A percentile compares a stretch with the other conserved stretches of the same genome.
These are phyloP conservation scores for Sclerotinia trifoliorum DNA, from an alignment of 2,329 filamentous ascomycete genomes.

Conservation along the genomic window DNA sequence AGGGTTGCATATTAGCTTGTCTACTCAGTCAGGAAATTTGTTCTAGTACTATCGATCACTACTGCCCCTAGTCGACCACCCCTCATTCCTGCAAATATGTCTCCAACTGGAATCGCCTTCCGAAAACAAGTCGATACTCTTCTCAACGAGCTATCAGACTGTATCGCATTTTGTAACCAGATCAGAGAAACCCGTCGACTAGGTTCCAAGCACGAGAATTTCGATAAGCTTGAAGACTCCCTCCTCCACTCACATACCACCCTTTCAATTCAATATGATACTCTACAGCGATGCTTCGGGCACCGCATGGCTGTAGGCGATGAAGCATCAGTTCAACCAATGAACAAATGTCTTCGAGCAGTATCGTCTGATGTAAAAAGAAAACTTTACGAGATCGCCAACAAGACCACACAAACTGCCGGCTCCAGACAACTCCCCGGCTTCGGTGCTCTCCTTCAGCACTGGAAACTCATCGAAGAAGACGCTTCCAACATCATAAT, in stretches of 20 bases:
- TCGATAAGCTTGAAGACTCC: conserved; percentile 4
- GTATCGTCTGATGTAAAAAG: conserved; percentile 12
- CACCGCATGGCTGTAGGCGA: conserved; percentile 10
- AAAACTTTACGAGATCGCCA: conserved; percentile 12
- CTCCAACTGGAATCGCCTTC: conserved; percentile 10
- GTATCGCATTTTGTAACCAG: conserved; percentile 10
- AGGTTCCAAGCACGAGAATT: conserved; percentile 15
- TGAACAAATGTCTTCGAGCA: conserved; percentile 15
- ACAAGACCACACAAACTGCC: background rate
- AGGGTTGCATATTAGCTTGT: conserved; percentile 3
- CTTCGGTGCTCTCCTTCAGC: conserved; percentile 7
- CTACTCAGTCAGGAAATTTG: background rate
- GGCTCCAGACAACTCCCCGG: conserved; percentile 10
- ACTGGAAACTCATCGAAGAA: conserved; percentile 14
- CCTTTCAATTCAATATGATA: conserved; percentile 12
- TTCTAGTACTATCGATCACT: conserved; percentile 6
- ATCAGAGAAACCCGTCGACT: conserved; percentile 18
- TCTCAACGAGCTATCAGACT: conserved; percentile 10
- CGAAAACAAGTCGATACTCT: conserved; percentile 12
- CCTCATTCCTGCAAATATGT: background rate
- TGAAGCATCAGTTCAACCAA: background rate
- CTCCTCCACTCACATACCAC: background rate
- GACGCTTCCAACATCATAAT: conserved; percentile 14
- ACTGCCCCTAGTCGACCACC: background rate
- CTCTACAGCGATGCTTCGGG: conserved; percentile 10